phyloP scores from a whole-genome alignment of 805 yeast genomes.

The Komagataella pseudopastoris region DNA sequence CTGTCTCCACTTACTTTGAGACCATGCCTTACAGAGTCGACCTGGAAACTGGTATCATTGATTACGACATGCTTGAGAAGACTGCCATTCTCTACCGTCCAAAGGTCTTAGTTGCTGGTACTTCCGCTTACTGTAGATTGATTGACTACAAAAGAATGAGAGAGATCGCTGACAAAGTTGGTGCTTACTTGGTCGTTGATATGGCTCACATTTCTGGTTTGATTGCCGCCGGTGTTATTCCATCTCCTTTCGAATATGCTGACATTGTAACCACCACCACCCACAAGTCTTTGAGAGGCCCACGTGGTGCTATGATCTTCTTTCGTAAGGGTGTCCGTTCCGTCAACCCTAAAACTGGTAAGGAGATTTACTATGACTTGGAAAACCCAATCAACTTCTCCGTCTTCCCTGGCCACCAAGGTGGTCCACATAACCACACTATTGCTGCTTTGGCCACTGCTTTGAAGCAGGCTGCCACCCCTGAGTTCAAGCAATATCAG shows the following conservation, averaged over 20 bases:
- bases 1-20: constrained; percentile 91
- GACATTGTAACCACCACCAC: constrained; percentile 98
- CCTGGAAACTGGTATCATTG: constrained; percentile 85
- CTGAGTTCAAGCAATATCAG: constrained; percentile 88
- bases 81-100: constrained; percentile 91
- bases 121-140: constrained; percentile 94
- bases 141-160: constrained; percentile 96
- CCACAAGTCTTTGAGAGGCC: constrained; percentile 97
- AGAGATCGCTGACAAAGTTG: constrained; percentile 92
- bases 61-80: constrained; percentile 88
- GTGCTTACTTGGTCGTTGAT: constrained; percentile 91
- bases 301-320: constrained; percentile 99
- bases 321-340: constrained; percentile 93
- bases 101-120: constrained; percentile 92
- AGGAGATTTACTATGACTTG: constrained; percentile 80
- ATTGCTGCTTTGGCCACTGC: constrained; percentile 97
- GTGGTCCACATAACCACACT: constrained; percentile 99
- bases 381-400: constrained; percentile 95
- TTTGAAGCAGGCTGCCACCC: constrained; percentile 81
- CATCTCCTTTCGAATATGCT: constrained; percentile 92
- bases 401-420: constrained; percentile 99
- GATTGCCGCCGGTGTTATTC: constrained; percentile 90
- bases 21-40: constrained; percentile 97
- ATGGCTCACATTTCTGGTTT: constrained; percentile 99
- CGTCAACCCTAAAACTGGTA: constrained; percentile 79